Conservation (phyloP, 176 grass and related monocot genomes). For the Ensete glaucum region DNA sequence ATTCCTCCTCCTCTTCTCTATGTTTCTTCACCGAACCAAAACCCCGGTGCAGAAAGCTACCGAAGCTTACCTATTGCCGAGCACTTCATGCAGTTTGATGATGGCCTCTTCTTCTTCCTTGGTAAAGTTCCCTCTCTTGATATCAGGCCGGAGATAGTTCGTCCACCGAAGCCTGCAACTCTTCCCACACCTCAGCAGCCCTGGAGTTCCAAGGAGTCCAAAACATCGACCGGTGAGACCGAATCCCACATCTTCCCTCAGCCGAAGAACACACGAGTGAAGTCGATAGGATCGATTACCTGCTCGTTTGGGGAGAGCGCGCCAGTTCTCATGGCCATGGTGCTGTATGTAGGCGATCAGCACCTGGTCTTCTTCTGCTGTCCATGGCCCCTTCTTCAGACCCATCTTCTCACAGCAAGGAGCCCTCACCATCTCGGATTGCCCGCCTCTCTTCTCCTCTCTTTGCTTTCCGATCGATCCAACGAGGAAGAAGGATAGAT, state of each 20-base stretch:
- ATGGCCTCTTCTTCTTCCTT: slow-evolving; percentile 10
- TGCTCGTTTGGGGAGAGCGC: slow-evolving; percentile 7
- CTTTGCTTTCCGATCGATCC: neutral
- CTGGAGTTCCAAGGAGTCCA: neutral
- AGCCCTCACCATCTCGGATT: slow-evolving; percentile 9
- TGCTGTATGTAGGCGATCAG: neutral
- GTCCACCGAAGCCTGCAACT: slow-evolving; percentile 10
- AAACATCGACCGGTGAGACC: neutral
- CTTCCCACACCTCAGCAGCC: slow-evolving; percentile 12
- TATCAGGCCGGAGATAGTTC: slow-evolving; percentile 3
- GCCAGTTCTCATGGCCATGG: slow-evolving; percentile 7
- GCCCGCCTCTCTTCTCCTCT: neutral
- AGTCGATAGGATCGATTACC: neutral
- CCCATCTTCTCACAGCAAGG: slow-evolving; percentile 13
- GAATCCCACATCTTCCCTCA: no score
- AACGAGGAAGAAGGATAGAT: no score
- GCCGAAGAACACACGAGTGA: no score
- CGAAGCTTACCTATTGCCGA: neutral
- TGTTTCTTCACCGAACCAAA: neutral
- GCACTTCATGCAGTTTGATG: neutral
- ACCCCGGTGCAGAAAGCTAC: neutral
- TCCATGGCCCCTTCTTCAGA: slow-evolving; percentile 15
- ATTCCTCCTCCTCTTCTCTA: no score
- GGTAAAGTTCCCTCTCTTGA: slow-evolving; percentile 12
- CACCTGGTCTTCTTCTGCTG: slow-evolving; percentile 1